Base-by-base conservation (phyloP, 1,139 yeast genomes). In the Insectozyma bohioensis region DNA sequence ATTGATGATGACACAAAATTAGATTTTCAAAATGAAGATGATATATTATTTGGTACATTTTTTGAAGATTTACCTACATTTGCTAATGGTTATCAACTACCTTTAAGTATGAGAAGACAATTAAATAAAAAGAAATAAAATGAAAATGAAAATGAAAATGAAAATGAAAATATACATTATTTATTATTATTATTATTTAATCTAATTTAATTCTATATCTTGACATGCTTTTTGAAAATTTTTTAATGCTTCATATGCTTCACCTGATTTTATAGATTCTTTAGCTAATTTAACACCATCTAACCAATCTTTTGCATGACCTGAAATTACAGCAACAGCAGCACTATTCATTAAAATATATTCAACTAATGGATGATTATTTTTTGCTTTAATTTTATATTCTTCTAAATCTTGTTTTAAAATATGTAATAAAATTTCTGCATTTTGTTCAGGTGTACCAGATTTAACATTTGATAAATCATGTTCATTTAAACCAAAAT, bases 391-490 rank as follows among this genome's bases (percentile, higher is more conserved):
- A 15, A 67, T 47, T 30, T 53, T 51, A 48, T 69, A 71, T 31
- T 72, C 63, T 2, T 63, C 49, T 5, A 63, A 32, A 67, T 76
- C 74, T 37, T 79, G 83, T 23, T 66, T 58, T 34, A 85, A 65
- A 12, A 87, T 72, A 36, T 75, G 73, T 35, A 59, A 58, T 37
- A 92, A 72, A 1, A 75, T 52, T 4, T 53, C 61, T 0, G 98
- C 97, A 54, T 92, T 92, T 50, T 86, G 85, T 22, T 67, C 69
- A 0, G 98, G 95, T 0, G 97, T 85, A 4, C 95, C 95, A 1
- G 95, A 85, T 32, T 72, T 72, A 13, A 94, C 97, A 3, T 68
- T 63, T 4, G 62, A 61, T 28, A 92, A 64, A 1, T 78, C 58
- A 58, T 87, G 95, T 42, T 81, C 84, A n/a, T 79, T 74, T 26